Percentiles rank a stretch among this genome's conserved stretches.
Evolutionary conservation across 2,329 filamentous ascomycete genomes (phyloP).

Genomic region (Albifimbria verrucaria): DNA sequence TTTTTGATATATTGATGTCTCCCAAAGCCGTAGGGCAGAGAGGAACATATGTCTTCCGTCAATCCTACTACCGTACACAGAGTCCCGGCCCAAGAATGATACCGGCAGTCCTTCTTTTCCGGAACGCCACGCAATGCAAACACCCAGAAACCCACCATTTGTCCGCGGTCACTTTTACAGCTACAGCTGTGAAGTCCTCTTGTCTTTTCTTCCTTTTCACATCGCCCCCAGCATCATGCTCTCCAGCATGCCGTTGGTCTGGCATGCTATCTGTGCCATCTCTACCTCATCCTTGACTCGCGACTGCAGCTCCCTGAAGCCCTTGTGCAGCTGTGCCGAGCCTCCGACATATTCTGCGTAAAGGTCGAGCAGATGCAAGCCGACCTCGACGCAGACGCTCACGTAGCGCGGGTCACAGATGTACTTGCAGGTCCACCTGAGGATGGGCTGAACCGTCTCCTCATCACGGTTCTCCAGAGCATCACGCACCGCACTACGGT

Average conservation of each 20-base stretch:
- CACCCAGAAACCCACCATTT: neutral
- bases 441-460: conserved; percentile 72
- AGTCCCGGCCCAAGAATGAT: neutral
- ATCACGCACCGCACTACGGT: conserved; percentile 79
- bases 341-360: conserved; percentile 78
- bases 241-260: conserved; percentile 85
- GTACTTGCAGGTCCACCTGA: conserved; percentile 78
- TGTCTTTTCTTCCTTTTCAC: neutral
- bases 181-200: neutral
- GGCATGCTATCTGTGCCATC: conserved; percentile 75
- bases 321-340: conserved; percentile 67
- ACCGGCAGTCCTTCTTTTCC: neutral
- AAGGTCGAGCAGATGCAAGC: conserved; percentile 78
- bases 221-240: conserved; percentile 44
- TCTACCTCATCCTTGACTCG: conserved; percentile 76
- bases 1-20: too few species aligned
- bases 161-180: neutral
- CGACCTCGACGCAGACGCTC: conserved; percentile 76
- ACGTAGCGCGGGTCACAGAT: conserved; percentile 82
- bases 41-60: neutral
- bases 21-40: too few species aligned
- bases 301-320: conserved; percentile 65
- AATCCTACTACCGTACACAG: neutral
- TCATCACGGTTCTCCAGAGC: conserved; percentile 82
- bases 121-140: neutral